A percentile compares a stretch with the other conserved stretches of the same genome.
These are phyloP conservation scores for Pseudocercospora cruenta DNA, from an alignment of 2,329 filamentous ascomycete genomes.

Conservation along the genomic window DNA sequence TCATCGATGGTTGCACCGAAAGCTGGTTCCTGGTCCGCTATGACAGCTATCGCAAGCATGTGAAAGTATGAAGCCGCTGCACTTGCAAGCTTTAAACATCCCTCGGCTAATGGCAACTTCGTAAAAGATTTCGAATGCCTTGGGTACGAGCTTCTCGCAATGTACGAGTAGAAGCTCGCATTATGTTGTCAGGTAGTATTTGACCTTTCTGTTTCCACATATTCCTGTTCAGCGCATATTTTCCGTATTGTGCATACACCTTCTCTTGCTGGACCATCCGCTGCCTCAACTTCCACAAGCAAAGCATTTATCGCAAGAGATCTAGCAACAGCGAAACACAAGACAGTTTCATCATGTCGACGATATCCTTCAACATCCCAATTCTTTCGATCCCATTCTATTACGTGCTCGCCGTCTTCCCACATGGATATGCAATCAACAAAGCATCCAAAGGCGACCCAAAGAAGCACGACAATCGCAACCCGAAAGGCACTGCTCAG, in stretches of 20 bases:
- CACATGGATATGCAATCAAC: slow-evolving; percentile 44
- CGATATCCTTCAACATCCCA: slow-evolving; percentile 40
- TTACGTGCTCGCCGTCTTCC: slow-evolving; percentile 47
- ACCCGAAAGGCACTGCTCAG: slow-evolving; percentile 44
- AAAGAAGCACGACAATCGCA: slow-evolving; percentile 48
- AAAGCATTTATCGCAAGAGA: background rate
- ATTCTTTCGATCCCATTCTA: slow-evolving; percentile 51
- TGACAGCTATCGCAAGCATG: background rate
- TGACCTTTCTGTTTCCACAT: background rate
- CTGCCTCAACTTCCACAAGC: background rate
- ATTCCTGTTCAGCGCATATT: background rate
- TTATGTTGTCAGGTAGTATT: background rate
- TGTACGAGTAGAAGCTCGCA: background rate
- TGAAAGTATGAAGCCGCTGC: too few relatives aligned
- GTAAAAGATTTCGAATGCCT: background rate
- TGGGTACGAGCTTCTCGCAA: background rate
- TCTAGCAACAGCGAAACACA: background rate
- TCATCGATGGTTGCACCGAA: background rate
- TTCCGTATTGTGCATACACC: background rate
- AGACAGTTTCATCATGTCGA: slow-evolving; percentile 19
- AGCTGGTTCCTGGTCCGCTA: background rate
- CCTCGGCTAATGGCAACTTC: background rate
- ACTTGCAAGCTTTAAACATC: background rate
- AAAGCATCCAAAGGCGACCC: slow-evolving; percentile 44
- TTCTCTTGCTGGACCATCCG: background rate